Evolutionary conservation across 441 rosid genomes (phyloP).

Genomic region (Manihot esculenta): DNA sequence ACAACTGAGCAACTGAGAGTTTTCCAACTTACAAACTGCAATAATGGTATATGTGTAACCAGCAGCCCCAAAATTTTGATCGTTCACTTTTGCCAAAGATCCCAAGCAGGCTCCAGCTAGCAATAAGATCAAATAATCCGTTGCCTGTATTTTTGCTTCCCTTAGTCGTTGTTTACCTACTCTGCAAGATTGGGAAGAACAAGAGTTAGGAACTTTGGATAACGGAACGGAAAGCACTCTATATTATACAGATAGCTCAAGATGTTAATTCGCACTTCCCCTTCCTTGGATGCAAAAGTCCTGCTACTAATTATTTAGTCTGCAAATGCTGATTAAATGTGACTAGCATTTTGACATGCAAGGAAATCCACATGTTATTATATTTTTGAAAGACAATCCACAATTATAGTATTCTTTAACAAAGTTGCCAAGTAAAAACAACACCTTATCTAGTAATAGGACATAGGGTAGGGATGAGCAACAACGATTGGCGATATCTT

Average conservation of each 20-base stretch:
- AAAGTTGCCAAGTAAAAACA: neutral
- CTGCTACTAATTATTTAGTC: neutral
- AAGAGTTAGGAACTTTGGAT: conserved; percentile 3
- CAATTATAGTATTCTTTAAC: neutral
- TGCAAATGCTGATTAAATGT: neutral
- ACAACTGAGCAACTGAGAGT: neutral
- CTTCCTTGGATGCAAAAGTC: conserved; percentile 2
- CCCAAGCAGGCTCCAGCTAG: conserved; percentile 98
- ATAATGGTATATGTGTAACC: conserved; percentile 81
- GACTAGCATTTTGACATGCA: neutral
- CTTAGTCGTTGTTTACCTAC: conserved; percentile 77
- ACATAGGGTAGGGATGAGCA: neutral
- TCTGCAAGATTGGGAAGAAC: conserved; percentile 45
- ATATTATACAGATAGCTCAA: neutral
- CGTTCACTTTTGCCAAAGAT: conserved; percentile 60
- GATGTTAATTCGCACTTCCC: neutral
- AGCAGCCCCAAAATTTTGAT: conserved; percentile 65
- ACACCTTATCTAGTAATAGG: neutral
- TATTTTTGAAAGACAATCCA: neutral
- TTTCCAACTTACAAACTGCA: conserved; percentile 77
- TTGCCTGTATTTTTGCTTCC: conserved; percentile 74
- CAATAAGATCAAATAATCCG: conserved; percentile 78
- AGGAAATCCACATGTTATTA: neutral
- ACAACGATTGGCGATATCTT: neutral
- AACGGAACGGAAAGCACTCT: neutral